A percentile compares a stretch with the other conserved stretches of the same genome.
Conservation (phyloP, 495 filamentous ascomycete species). For the Tuber umbilicatum region DNA sequence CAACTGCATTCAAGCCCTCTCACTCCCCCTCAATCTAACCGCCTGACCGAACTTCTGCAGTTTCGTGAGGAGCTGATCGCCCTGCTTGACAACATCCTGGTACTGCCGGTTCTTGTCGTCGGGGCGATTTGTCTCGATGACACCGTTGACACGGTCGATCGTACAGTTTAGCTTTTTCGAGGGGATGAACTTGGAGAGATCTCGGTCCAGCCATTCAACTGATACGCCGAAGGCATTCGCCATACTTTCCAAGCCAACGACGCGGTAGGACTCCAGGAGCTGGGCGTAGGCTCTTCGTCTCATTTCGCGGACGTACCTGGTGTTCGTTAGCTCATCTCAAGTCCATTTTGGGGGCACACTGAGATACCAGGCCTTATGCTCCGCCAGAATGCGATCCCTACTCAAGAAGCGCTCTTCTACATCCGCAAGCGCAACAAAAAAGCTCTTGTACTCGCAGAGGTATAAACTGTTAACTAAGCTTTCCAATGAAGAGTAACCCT, state of each 20-base stretch:
- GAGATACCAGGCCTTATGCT: slow-evolving; percentile 77
- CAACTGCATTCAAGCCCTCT: slow-evolving; percentile 55
- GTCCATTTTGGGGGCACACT: background rate
- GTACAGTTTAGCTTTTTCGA: slow-evolving; percentile 89
- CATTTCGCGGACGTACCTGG: slow-evolving; percentile 81
- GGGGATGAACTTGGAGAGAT: slow-evolving; percentile 95
- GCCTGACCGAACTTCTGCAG: slow-evolving; percentile 98
- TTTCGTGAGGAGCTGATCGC: slow-evolving; percentile 95
- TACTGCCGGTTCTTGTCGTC: slow-evolving; percentile 99
- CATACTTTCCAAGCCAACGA: slow-evolving; percentile 94
- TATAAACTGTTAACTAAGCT: slow-evolving; percentile 86
- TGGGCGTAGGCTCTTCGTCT: slow-evolving; percentile 90
- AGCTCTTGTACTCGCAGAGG: slow-evolving; percentile 82
- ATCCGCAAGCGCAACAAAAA: slow-evolving; percentile 82
- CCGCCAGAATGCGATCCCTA: slow-evolving; percentile 86
- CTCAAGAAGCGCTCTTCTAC: slow-evolving; percentile 92
- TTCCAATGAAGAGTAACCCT: slow-evolving; percentile 61
- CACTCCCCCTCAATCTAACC: slow-evolving; percentile 86
- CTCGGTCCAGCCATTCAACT: slow-evolving; percentile 89
- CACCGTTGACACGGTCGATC: slow-evolving; percentile 92
- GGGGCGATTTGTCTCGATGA: slow-evolving; percentile 95
- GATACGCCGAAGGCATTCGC: slow-evolving; percentile 91
- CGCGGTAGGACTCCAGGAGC: slow-evolving; percentile 91
- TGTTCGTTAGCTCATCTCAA: slow-evolving; percentile 15
- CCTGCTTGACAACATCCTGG: slow-evolving; percentile 91